Base-by-base conservation (phyloP, 495 filamentous ascomycete species). In the Pyrenopolyporus hunteri region DNA sequence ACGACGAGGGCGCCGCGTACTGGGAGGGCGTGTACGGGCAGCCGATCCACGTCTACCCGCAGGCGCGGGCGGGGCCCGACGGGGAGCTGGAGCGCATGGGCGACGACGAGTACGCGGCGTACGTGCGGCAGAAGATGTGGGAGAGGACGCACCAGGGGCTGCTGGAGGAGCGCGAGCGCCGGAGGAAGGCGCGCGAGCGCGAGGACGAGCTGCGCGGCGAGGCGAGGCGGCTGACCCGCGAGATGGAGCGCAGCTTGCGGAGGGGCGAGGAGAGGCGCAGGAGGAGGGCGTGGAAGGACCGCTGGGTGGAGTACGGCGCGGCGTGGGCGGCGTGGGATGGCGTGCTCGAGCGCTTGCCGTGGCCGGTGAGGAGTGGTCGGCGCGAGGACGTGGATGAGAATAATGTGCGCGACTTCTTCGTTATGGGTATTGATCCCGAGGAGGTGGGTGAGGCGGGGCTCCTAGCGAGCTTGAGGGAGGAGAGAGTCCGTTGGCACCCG, bases 11-110 rank as follows among this genome's bases (percentile, higher is more conserved):
- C 31, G 94, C 94, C 35, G 84, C 84, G 28, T 98, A 91, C 77
- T 98, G 94, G 94, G 88, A 96, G 70, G 82, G 85, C 28, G 91
- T 98, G 44, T 98, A 97, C 74, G 92, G 93, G 10, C 92, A 98
- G 68, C 93, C 93, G 0, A 89, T 98, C 47, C 78, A 80, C 59
- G 64, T 76, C 4, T 77, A 78, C 61, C 5, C 57, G 0, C 42
- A 58, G 19, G 50, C 52, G 19, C 52, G 59, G 1, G 11, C 52
- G 9, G 48, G 71, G 54, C 20, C 76, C 63, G 28, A 63, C 35
- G 65, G 89, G 84, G 55, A 90, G 58, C 81, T 97, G 13, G 92
- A 97, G 72, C 81, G 76, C 46, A 97, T 97, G 93, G 82, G 77
- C 6, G 94, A 98, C 55, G 92, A 96, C 11, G 91, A 97, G 68